A percentile compares a stretch with the other conserved stretches of the same genome.
These are phyloP conservation scores for Cordyceps farinosa DNA, from an alignment of 2,329 filamentous ascomycete species.

Conservation along the genomic window DNA sequence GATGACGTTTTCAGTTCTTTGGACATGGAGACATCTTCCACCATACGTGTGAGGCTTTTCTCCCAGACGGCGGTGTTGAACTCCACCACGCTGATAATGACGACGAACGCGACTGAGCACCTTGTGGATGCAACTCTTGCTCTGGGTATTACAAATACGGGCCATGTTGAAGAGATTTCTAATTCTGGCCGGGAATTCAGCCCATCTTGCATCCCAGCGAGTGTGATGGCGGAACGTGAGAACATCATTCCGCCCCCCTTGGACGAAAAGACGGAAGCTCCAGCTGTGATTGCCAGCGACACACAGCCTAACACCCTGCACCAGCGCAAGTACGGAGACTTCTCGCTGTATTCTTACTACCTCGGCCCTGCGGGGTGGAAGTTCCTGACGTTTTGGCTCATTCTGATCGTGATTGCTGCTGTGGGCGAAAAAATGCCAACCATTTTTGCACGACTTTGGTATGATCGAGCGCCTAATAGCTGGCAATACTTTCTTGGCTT, in stretches of 20 bases:
- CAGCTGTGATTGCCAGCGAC: background rate
- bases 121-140: conserved; percentile 13
- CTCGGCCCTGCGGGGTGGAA: background rate
- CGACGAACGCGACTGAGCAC: conserved; percentile 22
- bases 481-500: background rate
- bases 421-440: background rate
- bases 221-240: background rate
- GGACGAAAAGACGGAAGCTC: conserved; percentile 9
- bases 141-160: background rate
- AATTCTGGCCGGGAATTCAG: background rate
- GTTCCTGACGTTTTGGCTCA: background rate
- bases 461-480: background rate
- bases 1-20: conserved; percentile 34
- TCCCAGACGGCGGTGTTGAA: background rate
- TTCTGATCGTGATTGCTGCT: background rate
- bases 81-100: conserved; percentile 23
- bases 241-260: conserved; percentile 20
- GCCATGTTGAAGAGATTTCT: background rate
- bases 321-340: background rate
- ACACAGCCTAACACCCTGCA: background rate
- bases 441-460: conserved; percentile 13
- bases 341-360: conserved; percentile 1
- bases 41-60: conserved; percentile 24
- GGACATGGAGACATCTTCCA: conserved; percentile 21
- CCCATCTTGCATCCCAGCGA: background rate